Conservation (phyloP, 73 alveolate species). For the Tetrahymena thermophila region DNA sequence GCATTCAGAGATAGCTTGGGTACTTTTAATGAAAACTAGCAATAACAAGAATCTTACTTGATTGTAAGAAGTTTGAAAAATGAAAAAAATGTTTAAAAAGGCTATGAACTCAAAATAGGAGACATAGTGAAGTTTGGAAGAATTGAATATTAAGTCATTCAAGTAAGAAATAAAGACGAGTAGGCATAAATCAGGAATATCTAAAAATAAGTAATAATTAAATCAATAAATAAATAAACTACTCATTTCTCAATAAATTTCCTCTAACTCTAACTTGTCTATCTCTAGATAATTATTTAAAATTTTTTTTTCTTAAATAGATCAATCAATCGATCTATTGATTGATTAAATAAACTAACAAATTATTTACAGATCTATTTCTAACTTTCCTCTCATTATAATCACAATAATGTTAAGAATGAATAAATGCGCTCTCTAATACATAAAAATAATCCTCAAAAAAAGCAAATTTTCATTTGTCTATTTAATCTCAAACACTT, state of each 20-base stretch:
- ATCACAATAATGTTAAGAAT: background rate
- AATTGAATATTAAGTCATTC: slow-evolving; percentile 61
- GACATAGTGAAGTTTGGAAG: slow-evolving; percentile 78
- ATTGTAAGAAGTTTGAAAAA: slow-evolving; percentile 42
- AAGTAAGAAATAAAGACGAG: slow-evolving; percentile 34
- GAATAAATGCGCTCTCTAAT: background rate
- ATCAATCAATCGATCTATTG: no score
- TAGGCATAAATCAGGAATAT: background rate
- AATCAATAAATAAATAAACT: background rate
- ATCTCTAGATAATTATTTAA: background rate
- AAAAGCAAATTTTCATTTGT: background rate
- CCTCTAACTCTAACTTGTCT: background rate
- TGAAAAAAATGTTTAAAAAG: slow-evolving; percentile 41
- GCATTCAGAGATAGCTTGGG: background rate
- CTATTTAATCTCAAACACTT: background rate
- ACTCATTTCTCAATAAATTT: background rate
- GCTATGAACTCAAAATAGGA: slow-evolving; percentile 42
- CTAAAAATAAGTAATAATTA: background rate
- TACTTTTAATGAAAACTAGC: background rate
- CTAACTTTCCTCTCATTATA: background rate
- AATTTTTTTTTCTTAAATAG: background rate
- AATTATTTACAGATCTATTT: background rate
- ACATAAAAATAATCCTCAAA: no score
- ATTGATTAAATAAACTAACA: background rate
- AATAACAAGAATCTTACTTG: slow-evolving; percentile 8